phyloP scores from a whole-genome alignment of 1,284 basidiomycete genomes.

The Fomitopsis schrenkii region DNA sequence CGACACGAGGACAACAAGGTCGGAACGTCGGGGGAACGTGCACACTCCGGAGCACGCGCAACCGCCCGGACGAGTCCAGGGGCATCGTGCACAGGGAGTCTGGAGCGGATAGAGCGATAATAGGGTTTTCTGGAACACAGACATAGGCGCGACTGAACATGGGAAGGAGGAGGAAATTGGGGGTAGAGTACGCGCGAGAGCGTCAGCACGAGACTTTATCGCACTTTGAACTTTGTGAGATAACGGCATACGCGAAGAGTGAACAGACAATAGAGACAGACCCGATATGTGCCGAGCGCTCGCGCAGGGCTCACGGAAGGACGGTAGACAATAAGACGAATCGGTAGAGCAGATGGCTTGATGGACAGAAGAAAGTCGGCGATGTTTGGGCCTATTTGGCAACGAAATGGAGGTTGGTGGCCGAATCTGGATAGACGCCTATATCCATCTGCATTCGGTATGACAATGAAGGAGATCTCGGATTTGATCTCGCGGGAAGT shows the following conservation, averaged over 20 bases:
- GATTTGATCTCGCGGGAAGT: conserved; percentile 35
- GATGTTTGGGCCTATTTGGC: conserved; percentile 35
- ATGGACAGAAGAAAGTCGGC: conserved; percentile 17
- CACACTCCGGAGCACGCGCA: conserved; percentile 6
- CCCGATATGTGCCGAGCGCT: conserved; percentile 31
- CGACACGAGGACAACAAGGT: conserved; percentile 18
- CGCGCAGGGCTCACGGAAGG: conserved; percentile 24
- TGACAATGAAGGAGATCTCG: conserved; percentile 37
- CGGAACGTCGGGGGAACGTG: conserved; percentile 13
- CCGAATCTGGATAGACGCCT: conserved; percentile 33
- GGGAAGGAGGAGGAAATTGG: conserved; percentile 9
- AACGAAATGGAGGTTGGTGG: conserved; percentile 34
- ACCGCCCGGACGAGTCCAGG: conserved; percentile 7
- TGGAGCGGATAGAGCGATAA: neutral
- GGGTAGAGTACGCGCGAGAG: conserved; percentile 17
- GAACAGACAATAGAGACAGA: conserved; percentile 27
- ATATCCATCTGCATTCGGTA: conserved; percentile 32
- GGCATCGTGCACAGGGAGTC: conserved; percentile 1
- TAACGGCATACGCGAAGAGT: conserved; percentile 27
- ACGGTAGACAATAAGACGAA: conserved; percentile 40
- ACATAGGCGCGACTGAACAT: conserved; percentile 23
- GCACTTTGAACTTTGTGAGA: conserved; percentile 17
- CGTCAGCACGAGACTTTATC: conserved; percentile 30
- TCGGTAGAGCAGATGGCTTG: conserved; percentile 22
- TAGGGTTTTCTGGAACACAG: conserved; percentile 10